Conservation (phyloP, 208 protist genomes). For the Entamoeba histolytica region DNA sequence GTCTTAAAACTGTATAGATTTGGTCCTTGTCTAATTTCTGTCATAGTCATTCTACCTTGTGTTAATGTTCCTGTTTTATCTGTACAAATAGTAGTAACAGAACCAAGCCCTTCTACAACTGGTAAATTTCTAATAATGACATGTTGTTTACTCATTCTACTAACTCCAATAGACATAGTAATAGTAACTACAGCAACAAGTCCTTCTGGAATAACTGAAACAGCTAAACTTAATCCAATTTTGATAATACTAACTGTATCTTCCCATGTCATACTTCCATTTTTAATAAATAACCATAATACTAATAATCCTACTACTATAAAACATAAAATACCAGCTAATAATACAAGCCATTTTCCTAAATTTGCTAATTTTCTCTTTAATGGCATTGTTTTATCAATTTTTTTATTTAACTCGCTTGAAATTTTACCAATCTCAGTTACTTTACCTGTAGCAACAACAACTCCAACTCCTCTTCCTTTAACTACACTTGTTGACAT, state of each 20-base stretch:
- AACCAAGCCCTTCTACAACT: constrained; percentile 36
- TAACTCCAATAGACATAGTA: constrained; percentile 15
- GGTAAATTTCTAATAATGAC: constrained; percentile 23
- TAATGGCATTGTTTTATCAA: neutral
- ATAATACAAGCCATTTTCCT: neutral
- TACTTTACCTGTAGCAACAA: neutral
- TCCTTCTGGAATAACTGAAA: constrained; percentile 33
- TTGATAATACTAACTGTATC: neutral
- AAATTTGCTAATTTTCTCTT: neutral
- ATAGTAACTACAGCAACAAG: constrained; percentile 18
- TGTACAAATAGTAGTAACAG: constrained; percentile 30
- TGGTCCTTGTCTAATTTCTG: neutral
- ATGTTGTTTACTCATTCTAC: constrained; percentile 23
- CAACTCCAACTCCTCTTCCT: neutral
- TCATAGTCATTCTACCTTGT: constrained; percentile 36
- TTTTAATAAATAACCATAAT: neutral
- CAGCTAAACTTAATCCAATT: constrained; percentile 17
- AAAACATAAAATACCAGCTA: neutral
- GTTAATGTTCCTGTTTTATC: constrained; percentile 46
- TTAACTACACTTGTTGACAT: neutral
- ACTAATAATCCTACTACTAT: neutral
- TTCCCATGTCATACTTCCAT: neutral
- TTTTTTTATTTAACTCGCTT: neutral
- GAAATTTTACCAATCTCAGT: neutral
- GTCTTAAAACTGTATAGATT: neutral